Evolutionary conservation across 768 basidiomycete genomes (phyloP).

Genomic region (Sarcodon aspratus): DNA sequence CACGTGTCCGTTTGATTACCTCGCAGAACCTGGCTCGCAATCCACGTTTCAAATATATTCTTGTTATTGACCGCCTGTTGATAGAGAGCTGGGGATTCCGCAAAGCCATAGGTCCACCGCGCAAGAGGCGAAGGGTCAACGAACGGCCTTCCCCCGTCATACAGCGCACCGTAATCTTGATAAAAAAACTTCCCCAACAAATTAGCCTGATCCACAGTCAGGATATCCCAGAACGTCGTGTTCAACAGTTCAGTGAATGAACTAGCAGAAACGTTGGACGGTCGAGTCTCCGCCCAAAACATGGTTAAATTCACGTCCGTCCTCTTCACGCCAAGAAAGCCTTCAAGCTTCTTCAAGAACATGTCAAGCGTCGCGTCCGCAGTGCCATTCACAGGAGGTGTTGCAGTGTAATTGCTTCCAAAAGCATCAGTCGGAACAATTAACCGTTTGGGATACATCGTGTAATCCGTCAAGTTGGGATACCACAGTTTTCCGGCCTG

Average conservation of each 20-base stretch:
- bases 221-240: conserved; percentile 16
- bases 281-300: conserved; percentile 11
- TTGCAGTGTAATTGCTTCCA: conserved; percentile 12
- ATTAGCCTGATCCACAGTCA: conserved; percentile 15
- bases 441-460: conserved; percentile 15
- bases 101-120: conserved; percentile 16
- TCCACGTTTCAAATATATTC: conserved; percentile 17
- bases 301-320: conserved; percentile 12
- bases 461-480: conserved; percentile 15
- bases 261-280: too few species aligned
- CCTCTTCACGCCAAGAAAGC: conserved; percentile 14
- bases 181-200: conserved; percentile 18
- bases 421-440: conserved; percentile 15
- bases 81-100: conserved; percentile 8
- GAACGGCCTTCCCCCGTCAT: conserved; percentile 16
- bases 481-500: conserved; percentile 18
- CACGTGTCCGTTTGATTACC: too few species aligned
- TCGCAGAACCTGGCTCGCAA: too few species aligned
- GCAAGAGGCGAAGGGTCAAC: conserved; percentile 17
- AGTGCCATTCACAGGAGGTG: conserved; percentile 10
- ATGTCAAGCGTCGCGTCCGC: conserved; percentile 12
- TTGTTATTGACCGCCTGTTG: conserved; percentile 13
- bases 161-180: conserved; percentile 10
- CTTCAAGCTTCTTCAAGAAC: conserved; percentile 16
- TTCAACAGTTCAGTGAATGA: conserved; percentile 12